Evolutionary conservation across 177 flowering plant species (phyloP).

Genomic region (Vitis hybrid): DNA sequence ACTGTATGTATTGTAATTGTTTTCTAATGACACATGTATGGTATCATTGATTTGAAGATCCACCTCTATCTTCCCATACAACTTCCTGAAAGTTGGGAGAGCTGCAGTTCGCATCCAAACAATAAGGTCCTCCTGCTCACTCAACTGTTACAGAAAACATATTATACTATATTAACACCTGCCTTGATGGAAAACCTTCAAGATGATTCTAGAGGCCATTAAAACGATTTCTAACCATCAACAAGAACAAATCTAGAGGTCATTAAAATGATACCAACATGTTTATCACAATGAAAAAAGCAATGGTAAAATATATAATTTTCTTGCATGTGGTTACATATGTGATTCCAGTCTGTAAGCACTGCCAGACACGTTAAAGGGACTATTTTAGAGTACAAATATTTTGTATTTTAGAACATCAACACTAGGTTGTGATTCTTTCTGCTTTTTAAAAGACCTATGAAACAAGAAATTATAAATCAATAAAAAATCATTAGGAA

Average conservation of each 20-base stretch:
- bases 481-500: background rate
- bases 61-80: constrained; percentile 88
- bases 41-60: constrained; percentile 60
- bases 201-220: background rate
- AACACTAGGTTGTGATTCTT: background rate
- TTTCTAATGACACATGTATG: constrained; percentile 53
- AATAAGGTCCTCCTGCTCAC: constrained; percentile 88
- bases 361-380: background rate
- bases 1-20: constrained; percentile 89
- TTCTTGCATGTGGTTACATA: too few relatives aligned
- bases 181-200: background rate
- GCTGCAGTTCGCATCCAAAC: constrained; percentile 99
- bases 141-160: constrained; percentile 54
- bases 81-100: constrained; percentile 91
- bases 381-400: background rate
- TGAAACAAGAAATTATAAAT: background rate
- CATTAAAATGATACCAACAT: background rate
- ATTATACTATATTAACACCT: constrained; percentile 12
- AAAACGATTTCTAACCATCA: background rate
- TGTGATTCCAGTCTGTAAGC: too few relatives aligned
- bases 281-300: background rate
- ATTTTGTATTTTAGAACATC: background rate
- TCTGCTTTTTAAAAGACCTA: background rate
- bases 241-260: background rate
- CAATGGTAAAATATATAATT: too few relatives aligned